Evolutionary conservation across 1,284 basidiomycete genomes (phyloP).

Genomic region (Rhizopogon hawkerae): DNA sequence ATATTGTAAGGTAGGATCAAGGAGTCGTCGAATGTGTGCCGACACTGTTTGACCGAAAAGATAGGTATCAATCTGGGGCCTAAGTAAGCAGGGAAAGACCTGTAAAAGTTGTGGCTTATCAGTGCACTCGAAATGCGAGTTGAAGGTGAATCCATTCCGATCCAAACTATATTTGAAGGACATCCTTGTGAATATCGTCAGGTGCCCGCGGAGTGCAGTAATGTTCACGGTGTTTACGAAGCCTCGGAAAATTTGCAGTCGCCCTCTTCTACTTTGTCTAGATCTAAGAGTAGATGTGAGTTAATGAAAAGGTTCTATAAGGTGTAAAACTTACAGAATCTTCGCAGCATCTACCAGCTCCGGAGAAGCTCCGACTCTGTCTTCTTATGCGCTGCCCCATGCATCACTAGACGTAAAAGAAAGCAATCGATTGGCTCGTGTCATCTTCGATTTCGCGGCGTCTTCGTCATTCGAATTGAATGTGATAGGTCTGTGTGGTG

Average conservation of each 20-base stretch:
- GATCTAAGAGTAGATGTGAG: constrained; percentile 19
- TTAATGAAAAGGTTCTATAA: constrained; percentile 7
- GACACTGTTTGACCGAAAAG: neutral
- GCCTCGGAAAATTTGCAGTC: constrained; percentile 16
- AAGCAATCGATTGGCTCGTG: constrained; percentile 39
- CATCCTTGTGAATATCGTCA: constrained; percentile 21
- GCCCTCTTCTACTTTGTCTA: constrained; percentile 27
- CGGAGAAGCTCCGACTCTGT: constrained; percentile 37
- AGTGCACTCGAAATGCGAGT: constrained; percentile 77
- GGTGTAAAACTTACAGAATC: constrained; percentile 8
- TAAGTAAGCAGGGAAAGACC: constrained; percentile 77
- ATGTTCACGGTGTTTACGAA: constrained; percentile 20
- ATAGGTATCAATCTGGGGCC: constrained; percentile 75
- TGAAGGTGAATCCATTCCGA: constrained; percentile 47
- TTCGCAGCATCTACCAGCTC: constrained; percentile 16
- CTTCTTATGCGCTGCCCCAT: constrained; percentile 43
- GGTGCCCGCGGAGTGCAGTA: constrained; percentile 69
- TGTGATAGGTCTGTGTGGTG: constrained; percentile 44
- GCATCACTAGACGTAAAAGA: constrained; percentile 30
- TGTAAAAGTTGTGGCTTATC: constrained; percentile 72
- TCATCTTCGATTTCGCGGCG: constrained; percentile 64
- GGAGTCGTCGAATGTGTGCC: constrained; percentile 3
- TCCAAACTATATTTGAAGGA: neutral
- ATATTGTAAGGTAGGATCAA: constrained; percentile 60
- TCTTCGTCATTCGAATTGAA: constrained; percentile 69